Evolutionary conservation across 208 protist genomes (phyloP), one percentile per base, ranked within the genome.

Genomic region (Crithidia acanthocephali): DNA sequence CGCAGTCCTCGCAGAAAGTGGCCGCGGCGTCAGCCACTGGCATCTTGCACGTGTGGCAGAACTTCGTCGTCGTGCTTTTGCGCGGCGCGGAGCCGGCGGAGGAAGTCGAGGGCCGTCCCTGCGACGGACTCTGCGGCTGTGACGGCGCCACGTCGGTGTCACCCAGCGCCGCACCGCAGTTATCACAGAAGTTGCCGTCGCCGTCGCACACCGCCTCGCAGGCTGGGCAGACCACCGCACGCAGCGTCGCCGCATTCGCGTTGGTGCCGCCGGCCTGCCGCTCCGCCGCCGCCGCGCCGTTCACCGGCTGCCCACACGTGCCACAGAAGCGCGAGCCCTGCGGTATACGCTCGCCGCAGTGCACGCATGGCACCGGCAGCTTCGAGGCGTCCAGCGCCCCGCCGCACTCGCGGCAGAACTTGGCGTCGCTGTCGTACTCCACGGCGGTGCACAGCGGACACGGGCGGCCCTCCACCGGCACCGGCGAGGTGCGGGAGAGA

Each of bases 121-220:
- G 55, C 30, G 52, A 35, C 8, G 42, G 15, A 10, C 33, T 44
- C 37, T 56, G 62, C 48, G 48, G 44, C 20, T 48, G 20, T 23
- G 65, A 20, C 7, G 57, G 60, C 22, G 20, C 32, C 13, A 63
- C 30, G 28, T 85, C 85, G 16, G 66, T 68, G 45, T 84, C 80
- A n/a, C 84, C 87, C 13, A 94, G 63, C 2, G 80, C 87, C 4
- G 81, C 92, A 47, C 89, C 92, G 79, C 89, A 94, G 73, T 92
- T 93, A 68, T 93, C 89, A 57, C 92, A 93, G 66, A 95, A 93
- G 76, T 95, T 93, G 40, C 83, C 86, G 78, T 94, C 92, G 7
- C 79, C 89, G 68, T 91, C 87, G 68, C 85, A 92, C 45, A 93
- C 35, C 1, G 81, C 87, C 66, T 87, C 57, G 71, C 91, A 94